Percentiles rank a stretch among this genome's conserved stretches.
Evolutionary conservation across 441 rosid species (phyloP).

Genomic region (Hura crepitans): DNA sequence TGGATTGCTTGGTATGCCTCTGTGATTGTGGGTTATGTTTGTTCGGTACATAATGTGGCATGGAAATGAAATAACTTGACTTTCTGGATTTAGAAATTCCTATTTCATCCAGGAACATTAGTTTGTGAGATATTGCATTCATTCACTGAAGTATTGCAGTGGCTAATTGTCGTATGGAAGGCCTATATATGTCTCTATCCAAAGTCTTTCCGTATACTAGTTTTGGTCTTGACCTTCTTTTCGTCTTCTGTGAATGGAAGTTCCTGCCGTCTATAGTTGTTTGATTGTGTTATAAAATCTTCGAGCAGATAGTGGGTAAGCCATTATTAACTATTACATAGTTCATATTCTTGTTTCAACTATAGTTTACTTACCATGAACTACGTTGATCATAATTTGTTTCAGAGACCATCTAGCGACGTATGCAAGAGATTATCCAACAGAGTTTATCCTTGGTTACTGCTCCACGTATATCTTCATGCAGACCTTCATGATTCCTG

Average conservation of each 20-base stretch:
- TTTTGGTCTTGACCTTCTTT: background rate
- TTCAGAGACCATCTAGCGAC: slow-evolving; percentile 76
- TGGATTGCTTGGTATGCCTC: background rate
- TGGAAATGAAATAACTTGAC: background rate
- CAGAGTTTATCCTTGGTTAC: slow-evolving; percentile 82
- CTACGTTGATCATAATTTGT: slow-evolving; percentile 2
- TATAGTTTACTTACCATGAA: slow-evolving; percentile 13
- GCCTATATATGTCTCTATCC: too few relatives aligned
- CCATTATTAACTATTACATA: slow-evolving; percentile 1
- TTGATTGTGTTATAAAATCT: background rate
- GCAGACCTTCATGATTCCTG: slow-evolving; percentile 99
- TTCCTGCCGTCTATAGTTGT: background rate
- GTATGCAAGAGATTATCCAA: slow-evolving; percentile 76
- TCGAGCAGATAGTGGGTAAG: background rate
- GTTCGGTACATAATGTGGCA: too few relatives aligned
- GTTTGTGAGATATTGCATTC: background rate
- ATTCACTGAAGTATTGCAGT: background rate
- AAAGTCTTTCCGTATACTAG: too few relatives aligned
- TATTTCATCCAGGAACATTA: background rate
- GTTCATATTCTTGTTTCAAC: background rate
- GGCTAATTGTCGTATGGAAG: background rate
- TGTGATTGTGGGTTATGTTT: background rate
- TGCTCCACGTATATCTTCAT: slow-evolving; percentile 93
- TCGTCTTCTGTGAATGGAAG: background rate
- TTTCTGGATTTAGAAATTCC: background rate